phyloP scores from a whole-genome alignment of 495 filamentous ascomycete genomes.

The Xylaria bambusicola region DNA sequence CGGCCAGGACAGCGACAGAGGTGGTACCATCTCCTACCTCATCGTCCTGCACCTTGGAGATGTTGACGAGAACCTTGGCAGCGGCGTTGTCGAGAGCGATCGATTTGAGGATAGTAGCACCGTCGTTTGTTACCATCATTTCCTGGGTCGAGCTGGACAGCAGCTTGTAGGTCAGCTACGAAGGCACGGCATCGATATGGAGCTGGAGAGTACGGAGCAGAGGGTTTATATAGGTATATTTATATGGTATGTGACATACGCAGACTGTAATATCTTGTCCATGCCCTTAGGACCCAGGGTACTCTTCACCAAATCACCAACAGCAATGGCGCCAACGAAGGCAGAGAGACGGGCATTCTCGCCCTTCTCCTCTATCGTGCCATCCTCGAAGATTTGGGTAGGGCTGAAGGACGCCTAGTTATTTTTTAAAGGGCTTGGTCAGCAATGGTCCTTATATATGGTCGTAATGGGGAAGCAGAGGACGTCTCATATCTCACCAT shows the following conservation, averaged over 20 bases:
- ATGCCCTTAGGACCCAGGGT: constrained; percentile 97
- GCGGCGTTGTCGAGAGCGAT: constrained; percentile 99
- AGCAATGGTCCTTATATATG: not conserved
- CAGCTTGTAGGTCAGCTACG: constrained; percentile 21
- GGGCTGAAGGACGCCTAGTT: constrained; percentile 68
- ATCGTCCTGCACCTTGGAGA: constrained; percentile 98
- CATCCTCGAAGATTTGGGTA: constrained; percentile 97
- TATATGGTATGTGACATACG: constrained; percentile 56
- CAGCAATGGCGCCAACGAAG: constrained; percentile 96
- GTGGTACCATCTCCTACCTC: constrained; percentile 94
- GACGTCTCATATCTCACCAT: constrained; percentile 22
- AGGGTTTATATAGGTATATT: not conserved
- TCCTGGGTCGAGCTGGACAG: constrained; percentile 80
- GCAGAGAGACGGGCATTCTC: constrained; percentile 98
- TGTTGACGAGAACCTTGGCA: constrained; percentile 96
- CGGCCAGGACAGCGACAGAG: constrained; percentile 85
- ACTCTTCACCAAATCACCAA: constrained; percentile 95
- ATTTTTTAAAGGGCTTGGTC: not conserved
- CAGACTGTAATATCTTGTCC: constrained; percentile 99
- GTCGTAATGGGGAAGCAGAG: too few species aligned
- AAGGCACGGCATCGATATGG: not conserved
- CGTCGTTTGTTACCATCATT: constrained; percentile 98
- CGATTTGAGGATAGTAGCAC: constrained; percentile 95
- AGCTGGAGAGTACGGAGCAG: not conserved
- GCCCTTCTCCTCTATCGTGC: constrained; percentile 96